These are phyloP conservation scores for Cantharellus cinnabarinus DNA, from an alignment of 768 basidiomycete species.

Conservation along the genomic window DNA sequence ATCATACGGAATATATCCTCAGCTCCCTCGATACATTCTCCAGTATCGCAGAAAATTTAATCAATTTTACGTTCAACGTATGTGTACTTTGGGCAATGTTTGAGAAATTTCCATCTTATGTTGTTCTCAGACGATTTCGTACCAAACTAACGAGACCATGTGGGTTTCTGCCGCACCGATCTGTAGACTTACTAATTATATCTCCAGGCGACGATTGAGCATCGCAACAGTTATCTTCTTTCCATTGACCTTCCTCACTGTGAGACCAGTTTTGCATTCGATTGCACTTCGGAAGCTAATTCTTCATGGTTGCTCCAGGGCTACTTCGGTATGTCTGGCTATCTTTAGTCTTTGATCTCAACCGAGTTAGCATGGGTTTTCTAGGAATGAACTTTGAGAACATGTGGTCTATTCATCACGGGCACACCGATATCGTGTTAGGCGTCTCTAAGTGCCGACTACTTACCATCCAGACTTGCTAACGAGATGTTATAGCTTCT, in stretches of 20 bases:
- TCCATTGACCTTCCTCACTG: slow-evolving; percentile 42
- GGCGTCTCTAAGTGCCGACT: slow-evolving; percentile 8
- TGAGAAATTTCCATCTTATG: not conserved
- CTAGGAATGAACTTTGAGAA: too few relatives aligned
- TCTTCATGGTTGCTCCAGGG: slow-evolving; percentile 14
- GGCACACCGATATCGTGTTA: too few relatives aligned
- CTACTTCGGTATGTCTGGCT: slow-evolving; percentile 32
- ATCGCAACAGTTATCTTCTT: slow-evolving; percentile 51
- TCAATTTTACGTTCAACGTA: slow-evolving; percentile 57
- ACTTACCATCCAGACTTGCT: slow-evolving; percentile 1
- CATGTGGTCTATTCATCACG: too few relatives aligned
- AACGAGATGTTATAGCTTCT: slow-evolving; percentile 28
- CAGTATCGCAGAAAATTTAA: slow-evolving; percentile 47
- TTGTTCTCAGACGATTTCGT: slow-evolving; percentile 36
- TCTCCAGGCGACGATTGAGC: slow-evolving; percentile 34
- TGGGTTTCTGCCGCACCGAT: slow-evolving; percentile 12
- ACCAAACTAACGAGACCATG: slow-evolving; percentile 63
- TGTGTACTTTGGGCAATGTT: slow-evolving; percentile 10
- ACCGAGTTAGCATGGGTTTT: too few relatives aligned
- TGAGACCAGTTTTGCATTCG: too few relatives aligned
- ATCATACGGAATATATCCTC: slow-evolving; percentile 57
- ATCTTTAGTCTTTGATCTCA: not conserved
- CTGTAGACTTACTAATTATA: not conserved
- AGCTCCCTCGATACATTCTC: slow-evolving; percentile 55
- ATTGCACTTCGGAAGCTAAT: too few relatives aligned